A percentile compares a stretch with the other conserved stretches of the same genome.
Conservation (phyloP, 345 rosid species). For the Arabidopsis arenosa region DNA sequence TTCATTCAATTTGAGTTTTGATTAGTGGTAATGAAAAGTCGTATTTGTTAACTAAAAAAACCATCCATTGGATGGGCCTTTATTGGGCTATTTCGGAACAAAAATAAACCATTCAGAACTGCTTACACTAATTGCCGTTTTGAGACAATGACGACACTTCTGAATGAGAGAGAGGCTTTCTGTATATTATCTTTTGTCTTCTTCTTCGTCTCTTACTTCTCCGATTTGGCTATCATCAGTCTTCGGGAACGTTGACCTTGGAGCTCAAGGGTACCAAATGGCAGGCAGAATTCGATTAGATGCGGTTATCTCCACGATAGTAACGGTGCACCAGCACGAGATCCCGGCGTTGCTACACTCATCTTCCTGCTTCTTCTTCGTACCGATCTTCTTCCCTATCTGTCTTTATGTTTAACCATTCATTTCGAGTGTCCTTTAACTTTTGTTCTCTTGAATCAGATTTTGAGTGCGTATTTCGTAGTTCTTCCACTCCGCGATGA, state of each 20-base stretch:
- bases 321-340: slow-evolving; percentile 82
- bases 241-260: slow-evolving; percentile 34
- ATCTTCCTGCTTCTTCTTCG: slow-evolving; percentile 90
- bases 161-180: neutral
- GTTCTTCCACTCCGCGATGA: slow-evolving; percentile 91
- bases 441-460: slow-evolving; percentile 45
- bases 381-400: slow-evolving; percentile 41
- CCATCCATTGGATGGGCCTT: neutral
- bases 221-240: slow-evolving; percentile 33
- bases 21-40: neutral
- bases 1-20: too few relatives aligned
- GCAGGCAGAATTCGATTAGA: slow-evolving; percentile 53
- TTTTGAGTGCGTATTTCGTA: slow-evolving; percentile 88
- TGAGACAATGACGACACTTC: neutral
- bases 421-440: neutral
- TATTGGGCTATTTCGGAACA: slow-evolving; percentile 16
- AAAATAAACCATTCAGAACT: neutral
- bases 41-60: too few relatives aligned
- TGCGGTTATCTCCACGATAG: slow-evolving; percentile 63
- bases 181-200: too few relatives aligned
- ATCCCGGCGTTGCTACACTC: slow-evolving; percentile 74
- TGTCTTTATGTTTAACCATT: neutral
- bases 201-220: slow-evolving; percentile 1
- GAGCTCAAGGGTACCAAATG: slow-evolving; percentile 29
- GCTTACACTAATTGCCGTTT: too few relatives aligned